phyloP scores from a whole-genome alignment of 106 monocot species.

The Agapanthus africanus region DNA sequence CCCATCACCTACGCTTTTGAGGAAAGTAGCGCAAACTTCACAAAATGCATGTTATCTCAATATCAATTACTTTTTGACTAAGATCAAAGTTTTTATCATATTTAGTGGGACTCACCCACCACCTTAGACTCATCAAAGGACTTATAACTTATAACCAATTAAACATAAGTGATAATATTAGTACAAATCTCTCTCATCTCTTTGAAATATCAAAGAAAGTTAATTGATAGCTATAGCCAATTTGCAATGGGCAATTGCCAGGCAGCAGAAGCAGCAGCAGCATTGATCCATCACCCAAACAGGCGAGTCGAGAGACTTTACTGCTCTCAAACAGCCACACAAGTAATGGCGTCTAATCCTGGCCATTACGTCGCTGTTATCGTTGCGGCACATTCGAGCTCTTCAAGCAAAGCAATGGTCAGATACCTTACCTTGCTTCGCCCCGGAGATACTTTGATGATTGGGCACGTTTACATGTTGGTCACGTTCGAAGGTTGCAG shows the following conservation, averaged over 20 bases:
- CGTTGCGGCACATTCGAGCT: not conserved
- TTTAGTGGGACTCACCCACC: no score
- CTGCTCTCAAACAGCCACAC: conserved; percentile 29
- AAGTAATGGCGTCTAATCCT: conserved; percentile 55
- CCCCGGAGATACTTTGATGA: conserved; percentile 38
- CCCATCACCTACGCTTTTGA: no score
- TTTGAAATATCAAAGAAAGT: no score
- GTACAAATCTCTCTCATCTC: no score
- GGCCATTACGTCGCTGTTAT: conserved; percentile 50
- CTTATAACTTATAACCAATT: no score
- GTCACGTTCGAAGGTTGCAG: conserved; percentile 49
- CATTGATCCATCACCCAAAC: conserved; percentile 44
- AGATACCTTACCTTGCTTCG: conserved; percentile 47
- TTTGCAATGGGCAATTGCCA: conserved; percentile 52
- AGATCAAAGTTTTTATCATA: no score
- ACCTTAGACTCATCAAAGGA: no score
- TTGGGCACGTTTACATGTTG: conserved; percentile 52
- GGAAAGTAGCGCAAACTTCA: no score
- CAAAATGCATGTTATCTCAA: no score
- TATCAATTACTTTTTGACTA: no score
- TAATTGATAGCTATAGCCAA: no score
- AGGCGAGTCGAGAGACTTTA: conserved; percentile 38
- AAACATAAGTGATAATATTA: no score
- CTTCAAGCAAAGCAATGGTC: not conserved
- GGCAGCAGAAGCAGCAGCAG: conserved; percentile 50